These are phyloP conservation scores for Suillus americanus DNA, from an alignment of 768 basidiomycete genomes.

Conservation along the genomic window DNA sequence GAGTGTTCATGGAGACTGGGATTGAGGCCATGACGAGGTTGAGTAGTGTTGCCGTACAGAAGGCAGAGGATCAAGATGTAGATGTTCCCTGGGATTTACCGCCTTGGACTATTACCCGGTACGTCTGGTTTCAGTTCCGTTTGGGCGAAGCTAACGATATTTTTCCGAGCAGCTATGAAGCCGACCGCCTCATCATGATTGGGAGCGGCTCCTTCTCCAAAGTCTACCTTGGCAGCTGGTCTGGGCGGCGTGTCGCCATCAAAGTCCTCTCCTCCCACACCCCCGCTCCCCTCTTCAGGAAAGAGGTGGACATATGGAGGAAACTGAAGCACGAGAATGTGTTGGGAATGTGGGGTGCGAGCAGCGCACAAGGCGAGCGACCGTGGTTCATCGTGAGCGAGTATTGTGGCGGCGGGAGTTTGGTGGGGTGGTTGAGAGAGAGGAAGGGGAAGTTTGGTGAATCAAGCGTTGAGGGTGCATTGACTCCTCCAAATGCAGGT, in stretches of 20 bases:
- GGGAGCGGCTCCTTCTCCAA: constrained; percentile 76
- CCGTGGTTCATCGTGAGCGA: constrained; percentile 9
- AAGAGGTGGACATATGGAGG: constrained; percentile 23
- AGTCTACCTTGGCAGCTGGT: constrained; percentile 78
- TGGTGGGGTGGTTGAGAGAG: constrained; percentile 47
- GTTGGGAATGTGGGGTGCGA: constrained; percentile 16
- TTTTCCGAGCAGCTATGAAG: constrained; percentile 55
- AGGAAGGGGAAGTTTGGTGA: constrained; percentile 26
- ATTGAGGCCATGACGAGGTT: constrained; percentile 70
- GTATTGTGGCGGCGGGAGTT: not conserved
- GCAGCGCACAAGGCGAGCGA: constrained; percentile 11
- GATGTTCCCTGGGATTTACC: constrained; percentile 41
- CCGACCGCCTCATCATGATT: constrained; percentile 67
- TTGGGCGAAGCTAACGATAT: not conserved
- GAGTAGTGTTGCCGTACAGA: constrained; percentile 35
- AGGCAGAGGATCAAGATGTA: constrained; percentile 13
- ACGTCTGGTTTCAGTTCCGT: constrained; percentile 10
- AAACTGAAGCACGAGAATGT: constrained; percentile 12
- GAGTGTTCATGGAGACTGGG: constrained; percentile 69
- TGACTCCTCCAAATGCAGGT: not conserved
- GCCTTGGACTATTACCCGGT: constrained; percentile 77
- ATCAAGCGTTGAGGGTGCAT: not conserved
- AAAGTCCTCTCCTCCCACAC: constrained; percentile 68
- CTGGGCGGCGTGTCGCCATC: constrained; percentile 62
- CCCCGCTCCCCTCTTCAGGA: constrained; percentile 62